Percentiles rank a stretch among this genome's conserved stretches.
Evolutionary conservation across 2,329 filamentous ascomycete genomes (phyloP).

Genomic region (Diaporthe aspalathi): DNA sequence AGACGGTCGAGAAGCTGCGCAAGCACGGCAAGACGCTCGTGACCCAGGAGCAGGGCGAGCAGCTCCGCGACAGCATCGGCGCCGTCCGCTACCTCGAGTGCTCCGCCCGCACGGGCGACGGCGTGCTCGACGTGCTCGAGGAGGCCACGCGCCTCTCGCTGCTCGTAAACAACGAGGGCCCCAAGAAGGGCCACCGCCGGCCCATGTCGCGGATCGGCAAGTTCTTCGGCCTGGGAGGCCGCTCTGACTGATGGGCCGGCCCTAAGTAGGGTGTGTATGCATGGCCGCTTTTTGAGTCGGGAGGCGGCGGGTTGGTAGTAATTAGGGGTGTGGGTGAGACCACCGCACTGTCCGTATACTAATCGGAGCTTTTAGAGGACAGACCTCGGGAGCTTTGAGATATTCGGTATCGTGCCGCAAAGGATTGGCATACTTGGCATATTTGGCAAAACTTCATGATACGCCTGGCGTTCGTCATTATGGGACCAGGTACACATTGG

Average conservation of each 20-base stretch:
- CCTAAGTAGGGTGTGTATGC: not conserved
- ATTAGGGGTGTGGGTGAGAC: not conserved
- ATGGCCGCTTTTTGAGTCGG: not conserved
- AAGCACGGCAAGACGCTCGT: slow-evolving; percentile 36
- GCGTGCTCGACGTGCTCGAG: slow-evolving; percentile 38
- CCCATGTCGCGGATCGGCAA: slow-evolving; percentile 39
- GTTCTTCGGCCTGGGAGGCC: slow-evolving; percentile 33
- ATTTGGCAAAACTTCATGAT: not conserved
- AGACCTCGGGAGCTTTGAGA: no score
- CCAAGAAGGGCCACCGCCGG: slow-evolving; percentile 26
- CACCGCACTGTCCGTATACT: not conserved
- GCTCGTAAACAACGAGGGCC: slow-evolving; percentile 29
- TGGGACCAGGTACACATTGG: not conserved
- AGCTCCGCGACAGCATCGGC: slow-evolving; percentile 39
- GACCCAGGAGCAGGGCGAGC: slow-evolving; percentile 37
- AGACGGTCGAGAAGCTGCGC: slow-evolving; percentile 37
- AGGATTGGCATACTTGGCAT: not conserved
- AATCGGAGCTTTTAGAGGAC: no score
- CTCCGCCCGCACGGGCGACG: slow-evolving; percentile 38
- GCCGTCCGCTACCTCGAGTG: slow-evolving; percentile 38
- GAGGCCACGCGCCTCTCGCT: slow-evolving; percentile 37
- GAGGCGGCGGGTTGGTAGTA: not conserved
- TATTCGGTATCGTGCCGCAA: not conserved
- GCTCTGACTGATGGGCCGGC: not conserved
- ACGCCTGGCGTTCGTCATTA: not conserved